Conservation (phyloP, 306 rosid genomes). For the Ziziphus jujuba region DNA sequence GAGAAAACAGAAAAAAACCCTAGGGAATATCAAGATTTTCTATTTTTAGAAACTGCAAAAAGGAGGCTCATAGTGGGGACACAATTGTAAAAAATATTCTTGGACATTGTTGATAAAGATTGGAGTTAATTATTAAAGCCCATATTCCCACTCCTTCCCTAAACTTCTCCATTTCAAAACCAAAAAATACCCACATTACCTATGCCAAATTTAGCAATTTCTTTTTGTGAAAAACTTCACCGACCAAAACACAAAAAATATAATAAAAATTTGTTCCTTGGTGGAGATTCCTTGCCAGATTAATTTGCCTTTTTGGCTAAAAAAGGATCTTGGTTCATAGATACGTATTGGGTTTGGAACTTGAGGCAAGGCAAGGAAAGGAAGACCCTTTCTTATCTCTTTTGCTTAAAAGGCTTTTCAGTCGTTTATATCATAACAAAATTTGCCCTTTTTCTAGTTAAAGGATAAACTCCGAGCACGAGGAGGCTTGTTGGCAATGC, state of each 20-base stretch:
- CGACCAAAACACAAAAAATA: neutral
- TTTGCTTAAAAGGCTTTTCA: neutral
- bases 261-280: neutral
- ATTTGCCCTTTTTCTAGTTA: slow-evolving; percentile 27
- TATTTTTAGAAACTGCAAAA: slow-evolving; percentile 37
- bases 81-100: slow-evolving; percentile 9
- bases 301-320: neutral
- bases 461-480: slow-evolving; percentile 27
- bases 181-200: neutral
- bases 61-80: slow-evolving; percentile 20
- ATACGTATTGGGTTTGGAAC: neutral
- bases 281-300: slow-evolving; percentile 2
- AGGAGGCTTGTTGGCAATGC: slow-evolving; percentile 18
- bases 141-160: slow-evolving; percentile 20
- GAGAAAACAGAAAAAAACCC: slow-evolving; percentile 14
- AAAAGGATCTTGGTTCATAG: neutral
- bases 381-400: neutral
- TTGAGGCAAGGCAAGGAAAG: neutral
- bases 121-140: slow-evolving; percentile 14
- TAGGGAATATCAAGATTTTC: slow-evolving; percentile 32
- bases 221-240: slow-evolving; percentile 5
- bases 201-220: slow-evolving; percentile 18
- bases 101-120: neutral
- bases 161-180: slow-evolving; percentile 3
- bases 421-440: slow-evolving; percentile 26